Conservation (phyloP, 2,329 filamentous ascomycete species). For the Raffaelea albimanens region DNA sequence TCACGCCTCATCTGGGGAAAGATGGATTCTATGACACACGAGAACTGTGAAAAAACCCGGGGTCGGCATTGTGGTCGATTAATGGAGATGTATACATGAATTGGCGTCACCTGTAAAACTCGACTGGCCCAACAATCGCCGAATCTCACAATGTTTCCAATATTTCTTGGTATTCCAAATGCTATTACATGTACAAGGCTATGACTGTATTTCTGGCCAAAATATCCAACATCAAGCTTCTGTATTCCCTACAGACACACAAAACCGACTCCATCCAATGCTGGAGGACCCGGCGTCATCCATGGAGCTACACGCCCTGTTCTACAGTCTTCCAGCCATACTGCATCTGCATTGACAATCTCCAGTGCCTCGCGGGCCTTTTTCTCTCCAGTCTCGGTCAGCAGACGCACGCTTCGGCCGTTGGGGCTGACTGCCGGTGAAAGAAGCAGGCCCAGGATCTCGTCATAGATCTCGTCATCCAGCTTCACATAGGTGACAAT, state of each 20-base stretch:
- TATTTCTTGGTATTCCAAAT: too few species aligned
- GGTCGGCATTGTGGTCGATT: too few species aligned
- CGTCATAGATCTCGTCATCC: slow-evolving; percentile 62
- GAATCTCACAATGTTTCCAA: too few species aligned
- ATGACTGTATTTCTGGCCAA: too few species aligned
- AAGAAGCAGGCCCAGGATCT: slow-evolving; percentile 54
- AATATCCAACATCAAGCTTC: too few species aligned
- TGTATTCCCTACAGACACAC: neutral
- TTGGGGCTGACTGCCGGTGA: slow-evolving; percentile 25
- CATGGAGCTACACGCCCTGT: slow-evolving; percentile 9
- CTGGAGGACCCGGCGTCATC: slow-evolving; percentile 21
- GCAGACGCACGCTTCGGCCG: neutral
- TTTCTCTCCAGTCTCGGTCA: slow-evolving; percentile 27
- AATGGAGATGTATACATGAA: too few species aligned
- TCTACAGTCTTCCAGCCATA: slow-evolving; percentile 56
- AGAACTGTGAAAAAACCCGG: too few species aligned
- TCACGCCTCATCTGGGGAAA: too few species aligned
- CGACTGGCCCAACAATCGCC: too few species aligned
- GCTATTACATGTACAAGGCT: too few species aligned
- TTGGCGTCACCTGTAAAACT: too few species aligned
- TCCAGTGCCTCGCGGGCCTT: slow-evolving; percentile 51
- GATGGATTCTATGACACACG: too few species aligned
- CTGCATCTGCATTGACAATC: slow-evolving; percentile 59
- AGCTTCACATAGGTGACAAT: slow-evolving; percentile 55
- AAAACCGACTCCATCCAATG: slow-evolving; percentile 11